Evolutionary conservation across 2,329 filamentous ascomycete genomes (phyloP), one percentile per base, ranked within the genome.

Genomic region (Exophiala xenobiotica): DNA sequence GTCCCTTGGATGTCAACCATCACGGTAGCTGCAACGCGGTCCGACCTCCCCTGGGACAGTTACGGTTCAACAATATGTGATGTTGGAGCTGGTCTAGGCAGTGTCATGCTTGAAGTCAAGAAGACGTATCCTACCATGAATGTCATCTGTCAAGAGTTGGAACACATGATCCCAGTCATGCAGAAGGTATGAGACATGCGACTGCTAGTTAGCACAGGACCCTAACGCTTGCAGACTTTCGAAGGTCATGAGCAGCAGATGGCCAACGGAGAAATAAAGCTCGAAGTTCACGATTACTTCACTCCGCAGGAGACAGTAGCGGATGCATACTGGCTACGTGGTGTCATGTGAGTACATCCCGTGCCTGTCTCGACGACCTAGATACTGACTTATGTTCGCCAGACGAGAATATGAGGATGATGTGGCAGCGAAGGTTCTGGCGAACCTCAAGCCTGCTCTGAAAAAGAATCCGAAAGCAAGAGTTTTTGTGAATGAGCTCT

Each of bases 1-100:
- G 43, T 46, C 6, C 43, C 43, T 12, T 46, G 43, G 43, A 46
- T 46, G 43, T 46, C 43, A 5, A 46, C 43, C 4, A 46, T 46
- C 29, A 46, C 43, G 8, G 43, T 46, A 1, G 43, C 43, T n/a
- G 43, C 43, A 12, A 46, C 43, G 16, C 24, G 43, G 5, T 33
- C 24, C 12, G 43, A 46, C 43, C 27, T 46, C 6, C 24, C 43
- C 3, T 46, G 43, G 43, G 43, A 46, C 20, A 46, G 43, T 26
- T 46, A 46, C 27, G 40, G 37, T 7, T 19, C 40, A 8, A 43
- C 40, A 11, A 26, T 43, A 6, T 43, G 40, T 43, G 40, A 43
- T 16, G 40, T 43, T 14, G 40, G 40, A 4, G 40, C 40, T 11
- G 40, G 40, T 2, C 14, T 43, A 4, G 40, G 40, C 18, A 43